These are phyloP conservation scores for Boletus vermiculosoides DNA, from an alignment of 768 basidiomycete genomes.

Conservation along the genomic window DNA sequence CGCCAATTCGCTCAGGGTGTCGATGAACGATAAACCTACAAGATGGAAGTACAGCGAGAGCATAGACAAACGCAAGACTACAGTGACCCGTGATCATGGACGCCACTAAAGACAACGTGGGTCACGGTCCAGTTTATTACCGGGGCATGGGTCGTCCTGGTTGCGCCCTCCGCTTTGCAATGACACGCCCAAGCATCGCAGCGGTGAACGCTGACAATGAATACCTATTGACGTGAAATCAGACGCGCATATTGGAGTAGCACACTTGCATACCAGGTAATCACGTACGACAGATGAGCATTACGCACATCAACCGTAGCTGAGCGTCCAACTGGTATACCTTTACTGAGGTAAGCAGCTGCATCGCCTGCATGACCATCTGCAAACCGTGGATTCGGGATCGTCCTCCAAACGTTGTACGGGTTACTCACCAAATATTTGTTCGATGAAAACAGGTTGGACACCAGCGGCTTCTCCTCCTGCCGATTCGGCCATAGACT, in stretches of 20 bases:
- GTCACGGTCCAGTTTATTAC: constrained; percentile 16
- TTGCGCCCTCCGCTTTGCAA: constrained; percentile 52
- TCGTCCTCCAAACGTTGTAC: background rate
- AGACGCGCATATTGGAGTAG: constrained; percentile 6
- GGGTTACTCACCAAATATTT: constrained; percentile 75
- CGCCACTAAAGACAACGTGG: background rate
- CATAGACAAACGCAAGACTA: constrained; percentile 6
- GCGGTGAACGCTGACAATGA: constrained; percentile 82
- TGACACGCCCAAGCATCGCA: constrained; percentile 73
- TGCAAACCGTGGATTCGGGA: constrained; percentile 33
- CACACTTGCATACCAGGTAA: constrained; percentile 71
- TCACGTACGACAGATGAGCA: constrained; percentile 90
- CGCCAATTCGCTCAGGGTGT: background rate
- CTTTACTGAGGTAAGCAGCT: constrained; percentile 54
- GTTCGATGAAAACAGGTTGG: constrained; percentile 88
- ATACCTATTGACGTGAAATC: constrained; percentile 57
- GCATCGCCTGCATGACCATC: constrained; percentile 86
- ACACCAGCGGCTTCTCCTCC: constrained; percentile 72
- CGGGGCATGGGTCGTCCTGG: constrained; percentile 59
- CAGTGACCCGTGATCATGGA: background rate
- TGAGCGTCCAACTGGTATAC: constrained; percentile 81
- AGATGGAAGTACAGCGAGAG: background rate
- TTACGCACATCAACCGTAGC: constrained; percentile 88
- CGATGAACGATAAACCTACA: constrained; percentile 1
- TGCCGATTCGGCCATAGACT: constrained; percentile 71